Evolutionary conservation across 2,329 filamentous ascomycete species (phyloP), one percentile per base, ranked within the genome.

Genomic region (Scytalidium sp.): DNA sequence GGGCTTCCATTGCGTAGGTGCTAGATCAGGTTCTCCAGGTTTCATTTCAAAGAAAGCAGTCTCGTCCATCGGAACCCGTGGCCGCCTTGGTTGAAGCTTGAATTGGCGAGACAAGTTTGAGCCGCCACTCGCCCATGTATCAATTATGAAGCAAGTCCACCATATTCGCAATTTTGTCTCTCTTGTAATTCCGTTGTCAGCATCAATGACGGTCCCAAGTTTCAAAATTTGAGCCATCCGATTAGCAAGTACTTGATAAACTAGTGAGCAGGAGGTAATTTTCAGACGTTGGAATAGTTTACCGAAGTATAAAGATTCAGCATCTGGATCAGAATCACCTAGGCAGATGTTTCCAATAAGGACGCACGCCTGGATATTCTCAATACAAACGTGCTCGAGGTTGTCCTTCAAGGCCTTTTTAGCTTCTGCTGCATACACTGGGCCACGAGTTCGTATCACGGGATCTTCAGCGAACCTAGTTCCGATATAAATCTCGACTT

Each of bases 281-380:
- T 20, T 8, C 10, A 15, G 6, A 46, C 19, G 32, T 19, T 43
- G 22, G 3, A 17, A 45, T 46, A 25, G 53, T 53, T n/a, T 58
- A 60, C 64, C 59, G 46, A 67, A 64, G 51, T 59, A 67, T 11
- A 69, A 36, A 8, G 60, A 57, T 50, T 66, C 66, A 1, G 62
- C 56, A 8, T 47, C 50, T 8, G 59, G 47, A 15, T 64, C 53
- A 17, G 52, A 50, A 19, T 65, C 50, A 9, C 59, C 61, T 15
- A 53, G 59, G 45, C 53, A 58, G 20, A 57, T 23, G 43, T 60
- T 67, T 3, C 57, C 65, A 8, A 67, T 39, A 11, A 69, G 50
- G n/a, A 69, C 63, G 49, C 60, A 62, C 10, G 64, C 54, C 45
- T 68, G 65, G 13, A 68, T 60, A 40, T 61, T 65, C n/a, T 60